A percentile compares a stretch with the other conserved stretches of the same genome.
phyloP scores from a whole-genome alignment of 345 rosid species.

The Limnanthes douglasii region DNA sequence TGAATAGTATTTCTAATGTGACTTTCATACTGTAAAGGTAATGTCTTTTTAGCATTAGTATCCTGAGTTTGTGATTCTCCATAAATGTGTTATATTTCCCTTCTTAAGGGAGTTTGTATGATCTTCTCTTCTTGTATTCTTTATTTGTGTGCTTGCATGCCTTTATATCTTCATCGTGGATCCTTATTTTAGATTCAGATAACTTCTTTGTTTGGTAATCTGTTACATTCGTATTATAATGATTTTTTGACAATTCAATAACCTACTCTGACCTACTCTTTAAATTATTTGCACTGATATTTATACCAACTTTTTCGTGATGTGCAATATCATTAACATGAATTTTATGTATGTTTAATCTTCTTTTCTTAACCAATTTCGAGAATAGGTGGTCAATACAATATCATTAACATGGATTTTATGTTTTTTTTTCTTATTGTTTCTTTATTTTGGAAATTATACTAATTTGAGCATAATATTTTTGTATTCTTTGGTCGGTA shows the following conservation, averaged over 20 bases:
- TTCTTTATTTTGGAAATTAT: constrained; percentile 21
- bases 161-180: constrained; percentile 21
- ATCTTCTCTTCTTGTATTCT: constrained; percentile 19
- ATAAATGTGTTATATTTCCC: constrained; percentile 17
- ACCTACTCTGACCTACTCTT: constrained; percentile 15
- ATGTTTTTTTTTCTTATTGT: constrained; percentile 19
- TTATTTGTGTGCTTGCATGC: constrained; percentile 13
- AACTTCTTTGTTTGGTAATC: constrained; percentile 24
- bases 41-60: constrained; percentile 15
- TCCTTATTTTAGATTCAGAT: constrained; percentile 25
- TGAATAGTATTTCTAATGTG: constrained; percentile 16
- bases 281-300: constrained; percentile 11
- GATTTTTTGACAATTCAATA: constrained; percentile 17
- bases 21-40: constrained; percentile 19
- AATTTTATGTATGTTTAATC: constrained; percentile 20
- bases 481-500: constrained; percentile 24
- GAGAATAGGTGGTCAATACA: constrained; percentile 21
- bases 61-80: constrained; percentile 17
- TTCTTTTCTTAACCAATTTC: constrained; percentile 18
- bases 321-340: constrained; percentile 4
- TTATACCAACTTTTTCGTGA: constrained; percentile 5
- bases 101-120: constrained; percentile 19
- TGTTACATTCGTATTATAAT: constrained; percentile 19
- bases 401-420: constrained; percentile 22
- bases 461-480: constrained; percentile 14